phyloP scores from a whole-genome alignment of 1,284 basidiomycete genomes.

The Mycosarcoma maydis region DNA sequence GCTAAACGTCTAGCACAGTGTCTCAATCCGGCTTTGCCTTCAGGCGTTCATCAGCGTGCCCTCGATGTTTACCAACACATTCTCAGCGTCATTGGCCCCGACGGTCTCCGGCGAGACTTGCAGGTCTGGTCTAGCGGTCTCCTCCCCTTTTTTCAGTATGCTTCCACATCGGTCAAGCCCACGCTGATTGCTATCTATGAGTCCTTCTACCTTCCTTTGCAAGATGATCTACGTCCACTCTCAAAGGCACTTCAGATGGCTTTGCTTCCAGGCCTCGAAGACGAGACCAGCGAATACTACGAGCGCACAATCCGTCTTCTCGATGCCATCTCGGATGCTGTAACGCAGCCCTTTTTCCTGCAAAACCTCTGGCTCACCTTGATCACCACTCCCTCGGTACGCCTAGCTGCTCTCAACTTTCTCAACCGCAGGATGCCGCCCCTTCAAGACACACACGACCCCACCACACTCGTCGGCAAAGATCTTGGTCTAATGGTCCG shows the following conservation, averaged over 20 bases:
- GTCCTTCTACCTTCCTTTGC: slow-evolving; percentile 79
- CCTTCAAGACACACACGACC: slow-evolving; percentile 26
- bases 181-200: slow-evolving; percentile 58
- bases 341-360: slow-evolving; percentile 81
- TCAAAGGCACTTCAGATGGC: slow-evolving; percentile 94
- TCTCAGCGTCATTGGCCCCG: slow-evolving; percentile 84
- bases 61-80: slow-evolving; percentile 95
- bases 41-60: slow-evolving; percentile 94
- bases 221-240: slow-evolving; percentile 81
- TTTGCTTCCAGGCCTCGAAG: slow-evolving; percentile 74
- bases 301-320: slow-evolving; percentile 88
- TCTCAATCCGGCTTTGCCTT: slow-evolving; percentile 93
- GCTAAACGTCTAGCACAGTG: slow-evolving; percentile 96
- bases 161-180: slow-evolving; percentile 78
- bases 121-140: slow-evolving; percentile 94
- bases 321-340: slow-evolving; percentile 80
- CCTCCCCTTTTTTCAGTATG: slow-evolving; percentile 98
- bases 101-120: slow-evolving; percentile 87
- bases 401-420: slow-evolving; percentile 87
- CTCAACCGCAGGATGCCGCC: slow-evolving; percentile 79
- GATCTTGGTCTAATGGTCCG: slow-evolving; percentile 92
- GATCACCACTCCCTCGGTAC: slow-evolving; percentile 85
- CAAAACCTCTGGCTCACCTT: slow-evolving; percentile 94
- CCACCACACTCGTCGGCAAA: slow-evolving; percentile 69
- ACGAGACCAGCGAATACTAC: slow-evolving; percentile 74